Base-by-base conservation (phyloP, 352 stramenopile genomes). In the Plasmopara halstedii region DNA sequence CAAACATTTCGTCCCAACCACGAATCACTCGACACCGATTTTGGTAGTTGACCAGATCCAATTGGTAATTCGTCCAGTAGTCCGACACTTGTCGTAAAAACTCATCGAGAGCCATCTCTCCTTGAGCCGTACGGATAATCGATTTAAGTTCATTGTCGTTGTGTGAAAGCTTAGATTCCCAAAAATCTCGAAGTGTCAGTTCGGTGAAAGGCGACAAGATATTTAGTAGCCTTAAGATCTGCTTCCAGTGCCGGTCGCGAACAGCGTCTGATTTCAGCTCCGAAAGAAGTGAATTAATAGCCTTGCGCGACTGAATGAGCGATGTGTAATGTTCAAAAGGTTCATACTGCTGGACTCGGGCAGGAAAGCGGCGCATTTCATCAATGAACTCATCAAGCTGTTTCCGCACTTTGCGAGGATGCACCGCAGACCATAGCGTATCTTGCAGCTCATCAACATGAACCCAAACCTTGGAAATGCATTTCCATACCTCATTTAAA, bases 71-170 rank as follows among this genome's bases (percentile, higher is more conserved):
- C 2, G 65, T 82, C 91, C 91, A 97, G 48, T 88, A 84, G 25
- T 96, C 83, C 4, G 82, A 73, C 10, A 97, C 95, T 71, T 99
- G 91, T 10, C 73, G 74, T 21, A 99, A 69, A 59, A 99, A 99
- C 49, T 99, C 84, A 64, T 99, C 97, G 21, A 99, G 82, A 2
- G 97, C 97, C 89, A 99, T 98, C 82, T 99, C 97, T 33, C 97
- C 97, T 67, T 99, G 97, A 42, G 97, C 97, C 3, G 95, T 93
- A 26, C 90, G 90, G 42, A 99, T 94, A 46, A 99, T 96, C 45
- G 98, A 83, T 37, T 85, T 88, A 13, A 99, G 85, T 51, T 98
- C 85, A 42, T 97, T 96, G 59, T 98, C 95, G 33, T 92, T 82
- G 1, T 83, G 64, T 11, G 94, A 72, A 10, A 99, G 58, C 4